phyloP scores from a whole-genome alignment of 2,329 filamentous ascomycete genomes.

The Cadophora sp. region DNA sequence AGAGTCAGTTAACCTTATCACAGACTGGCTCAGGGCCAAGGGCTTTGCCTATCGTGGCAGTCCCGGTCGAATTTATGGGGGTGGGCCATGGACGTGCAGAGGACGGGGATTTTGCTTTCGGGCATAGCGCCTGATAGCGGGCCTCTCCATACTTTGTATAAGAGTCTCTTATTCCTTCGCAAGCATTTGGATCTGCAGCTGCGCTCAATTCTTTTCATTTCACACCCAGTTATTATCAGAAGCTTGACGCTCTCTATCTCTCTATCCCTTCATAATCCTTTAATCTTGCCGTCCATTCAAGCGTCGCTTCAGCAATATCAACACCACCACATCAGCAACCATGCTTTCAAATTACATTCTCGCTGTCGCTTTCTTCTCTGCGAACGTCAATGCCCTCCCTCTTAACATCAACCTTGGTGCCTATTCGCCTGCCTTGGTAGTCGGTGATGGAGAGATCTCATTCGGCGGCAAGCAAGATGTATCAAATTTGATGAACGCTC shows the following conservation, averaged over 20 bases:
- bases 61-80: slow-evolving; percentile 22
- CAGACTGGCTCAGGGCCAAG: slow-evolving; percentile 14
- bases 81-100: slow-evolving; percentile 32
- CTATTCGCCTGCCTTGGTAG: slow-evolving; percentile 58
- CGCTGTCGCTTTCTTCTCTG: slow-evolving; percentile 44
- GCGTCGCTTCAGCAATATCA: slow-evolving; percentile 15
- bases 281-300: slow-evolving; percentile 30
- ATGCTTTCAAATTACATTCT: slow-evolving; percentile 44
- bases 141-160: slow-evolving; percentile 34
- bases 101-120: slow-evolving; percentile 3
- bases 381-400: slow-evolving; percentile 47
- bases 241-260: slow-evolving; percentile 41
- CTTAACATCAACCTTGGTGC: slow-evolving; percentile 61
- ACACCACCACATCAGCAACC: slow-evolving; percentile 14
- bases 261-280: slow-evolving; percentile 31
- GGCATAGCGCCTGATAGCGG: slow-evolving; percentile 24
- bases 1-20: slow-evolving; percentile 13
- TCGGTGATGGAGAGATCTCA: slow-evolving; percentile 60
- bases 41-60: slow-evolving; percentile 5
- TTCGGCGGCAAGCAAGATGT: slow-evolving; percentile 52
- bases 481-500: slow-evolving; percentile 52
- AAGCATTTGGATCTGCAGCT: slow-evolving; percentile 35
- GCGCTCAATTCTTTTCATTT: slow-evolving; percentile 37
- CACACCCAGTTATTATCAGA: slow-evolving; percentile 34
- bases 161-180: slow-evolving; percentile 33